Conservation (phyloP, 1,284 basidiomycete species). For the Ceratobasidium sp. region DNA sequence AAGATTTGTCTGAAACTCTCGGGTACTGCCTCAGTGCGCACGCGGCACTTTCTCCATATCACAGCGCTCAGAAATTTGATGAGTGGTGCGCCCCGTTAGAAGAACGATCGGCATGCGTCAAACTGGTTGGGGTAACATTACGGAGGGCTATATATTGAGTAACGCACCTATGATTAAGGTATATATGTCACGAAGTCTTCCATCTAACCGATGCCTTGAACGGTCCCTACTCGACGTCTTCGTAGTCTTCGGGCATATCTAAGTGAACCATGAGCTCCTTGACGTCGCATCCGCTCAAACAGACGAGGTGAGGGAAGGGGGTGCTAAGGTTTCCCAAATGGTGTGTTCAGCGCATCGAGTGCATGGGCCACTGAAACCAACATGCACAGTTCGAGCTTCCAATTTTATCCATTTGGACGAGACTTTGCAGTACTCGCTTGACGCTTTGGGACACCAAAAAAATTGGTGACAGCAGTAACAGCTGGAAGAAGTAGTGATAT, state of each 20-base stretch:
- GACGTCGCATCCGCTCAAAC: conserved; percentile 34
- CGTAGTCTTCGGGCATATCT: conserved; percentile 48
- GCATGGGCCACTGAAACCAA: conserved; percentile 6
- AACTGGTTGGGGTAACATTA: too few relatives aligned
- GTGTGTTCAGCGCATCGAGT: background rate
- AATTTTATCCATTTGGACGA: conserved; percentile 89
- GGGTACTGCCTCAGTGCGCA: too few relatives aligned
- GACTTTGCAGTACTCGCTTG: conserved; percentile 87
- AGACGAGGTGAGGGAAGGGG: conserved; percentile 36
- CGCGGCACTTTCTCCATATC: too few relatives aligned
- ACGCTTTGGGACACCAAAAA: conserved; percentile 83
- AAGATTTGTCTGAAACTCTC: too few relatives aligned
- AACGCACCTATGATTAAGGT: background rate
- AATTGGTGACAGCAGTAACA: background rate
- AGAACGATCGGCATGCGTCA: too few relatives aligned
- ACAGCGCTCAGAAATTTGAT: too few relatives aligned
- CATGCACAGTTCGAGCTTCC: conserved; percentile 86
- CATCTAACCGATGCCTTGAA: too few relatives aligned
- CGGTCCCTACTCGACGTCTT: conserved; percentile 47
- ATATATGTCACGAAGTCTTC: too few relatives aligned
- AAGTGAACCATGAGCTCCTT: conserved; percentile 47
- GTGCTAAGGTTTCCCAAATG: conserved; percentile 43
- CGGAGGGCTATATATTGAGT: background rate
- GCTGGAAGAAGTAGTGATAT: background rate
- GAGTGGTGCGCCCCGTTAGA: too few relatives aligned